Evolutionary conservation across 768 basidiomycete genomes (phyloP), one percentile per base, ranked within the genome.

Genomic region (Kwoniella sp.): DNA sequence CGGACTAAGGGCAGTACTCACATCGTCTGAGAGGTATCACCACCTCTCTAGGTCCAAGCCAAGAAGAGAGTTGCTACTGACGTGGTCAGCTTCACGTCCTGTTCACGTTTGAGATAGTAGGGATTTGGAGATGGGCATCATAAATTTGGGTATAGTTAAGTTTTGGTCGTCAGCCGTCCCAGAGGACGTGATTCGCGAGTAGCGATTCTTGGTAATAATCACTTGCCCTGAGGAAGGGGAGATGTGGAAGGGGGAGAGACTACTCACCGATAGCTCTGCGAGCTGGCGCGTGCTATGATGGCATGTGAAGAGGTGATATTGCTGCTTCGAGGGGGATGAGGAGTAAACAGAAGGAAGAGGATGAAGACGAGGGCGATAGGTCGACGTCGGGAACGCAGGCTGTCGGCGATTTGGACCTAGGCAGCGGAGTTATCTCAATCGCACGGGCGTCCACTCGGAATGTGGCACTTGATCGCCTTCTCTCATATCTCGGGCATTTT

Each of bases 201-300:
- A 70, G 69, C 69, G 69, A 71, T 71, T 71, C 69, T 68, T 62
- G 50, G 36, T 46, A 27, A 46, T 65, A 65, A 69, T 69, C 67
- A 63, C 63, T 37, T 63, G 65, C 40, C 22, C 39, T 25, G 41
- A 10, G 31, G 36, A 19, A 32, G 6, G 23, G 14, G 15, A 19
- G 11, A 11, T 5, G 10, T 1, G 37, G 44, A 23, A 29, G 29
- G 2, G 37, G 27, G 23, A 32, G n/a, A 32, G 25, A 36, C 10
- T 1, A 51, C 50, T 51, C 32, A 51, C 50, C 28, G 19, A 31
- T 12, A 52, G 50, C 34, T 32, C 36, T 22, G 14, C 14, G 40
- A 51, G 36, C 41, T 22, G 10, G 29, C 27, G 32, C 34, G 15
- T 45, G 43, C 36, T 52, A 52, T 52, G 38, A 37, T 5, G 26